Base-by-base conservation (phyloP, 2,329 filamentous ascomycete species). In the Aspergillus japonicus region DNA sequence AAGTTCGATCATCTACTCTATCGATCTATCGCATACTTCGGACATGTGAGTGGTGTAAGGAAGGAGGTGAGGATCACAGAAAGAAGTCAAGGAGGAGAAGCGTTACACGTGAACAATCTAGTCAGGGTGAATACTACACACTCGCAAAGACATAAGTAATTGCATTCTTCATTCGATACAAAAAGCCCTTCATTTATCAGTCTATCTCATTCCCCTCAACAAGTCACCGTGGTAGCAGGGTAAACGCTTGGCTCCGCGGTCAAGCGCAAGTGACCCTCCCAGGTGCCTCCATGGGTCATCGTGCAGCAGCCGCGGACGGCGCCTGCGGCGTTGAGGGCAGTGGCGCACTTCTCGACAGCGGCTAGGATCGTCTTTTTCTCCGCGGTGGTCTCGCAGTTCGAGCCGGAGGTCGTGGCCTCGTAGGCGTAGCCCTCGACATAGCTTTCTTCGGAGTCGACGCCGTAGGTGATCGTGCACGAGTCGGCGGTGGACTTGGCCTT, bases 221-320 rank as follows among this genome's bases (percentile, higher is more conserved):
- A 56, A 35, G 39, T 72, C 6, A 35, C 54, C 16, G 54, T 35
- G 12, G 26, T 23, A 7, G 42, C 54, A 19, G 54, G 44, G 16
- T 56, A 56, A 10, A 35, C 16, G 24, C n/a, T 16, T 8, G 54
- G 54, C 19, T 49, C 47, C 31, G 54, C 44, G 29, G 33, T 56
- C 39, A 56, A 14, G 16, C 54, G 42, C 44, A 56, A 33, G 21
- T 56, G 54, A 4, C 54, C 54, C 3, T 8, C n/a, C 54, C 54
- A 56, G 4, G 54, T 49, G 6, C 54, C 44, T 11, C 42, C 26
- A 49, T 56, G 54, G 6, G 21, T 56, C 8, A 49, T 47, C 23
- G 26, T 26, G 24, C 54, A 56, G 42, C 53, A 56, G 4, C 44
- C 53, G 24, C 39, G 33, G 23, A 42, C 47, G 5, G 42, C 29